Base-by-base conservation (phyloP, 441 rosid species). In the Adansonia grandidieri region DNA sequence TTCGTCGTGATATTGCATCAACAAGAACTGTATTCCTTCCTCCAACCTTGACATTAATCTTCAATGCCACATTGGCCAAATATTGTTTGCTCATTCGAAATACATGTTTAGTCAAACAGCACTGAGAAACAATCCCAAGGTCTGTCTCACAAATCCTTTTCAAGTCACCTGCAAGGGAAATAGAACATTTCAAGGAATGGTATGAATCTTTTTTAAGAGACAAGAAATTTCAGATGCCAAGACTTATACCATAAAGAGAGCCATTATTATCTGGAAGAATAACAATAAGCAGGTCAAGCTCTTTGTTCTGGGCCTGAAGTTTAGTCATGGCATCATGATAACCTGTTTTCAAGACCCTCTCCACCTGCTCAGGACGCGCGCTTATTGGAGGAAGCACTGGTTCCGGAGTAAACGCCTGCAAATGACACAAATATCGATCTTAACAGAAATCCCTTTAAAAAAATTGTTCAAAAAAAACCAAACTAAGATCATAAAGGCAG, bases 391-490 rank as follows among this genome's bases (percentile, higher is more conserved):
- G 67, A 32, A 62, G 42, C 67, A 62, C 67, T 62, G 67, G 67
- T 1, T 13, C 17, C 32, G 44, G 9, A 11, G 8, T 28, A 32
- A 62, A 62, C 2, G 19, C 67, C 45, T 62, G 67, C 67, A 62
- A 62, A 62, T 32, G 44, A 62, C 42, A 19, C 62, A 17, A 57
- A 57, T 10, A 58, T n/a, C 20, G 20, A 20, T 58, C 8, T 19
- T 8, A 32, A 3, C 6, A 58, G 45, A 28, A 63, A 63, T 32
- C 28, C 4, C 37, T 64, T 24, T 80, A 14, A 61, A 28, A 13
- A 57, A 60, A 32, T 44, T 77, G 57, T 77, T 79, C n/a, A 60
- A 50, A 45, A 77, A 78, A 20, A 60, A 6, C 42, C 62, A 32
- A 28, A 62, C 67, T 13, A 3, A 62, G 45, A n/a, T 51, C 78